Conservation (phyloP, 768 basidiomycete genomes). For the Hypsizygus marmoreus region DNA sequence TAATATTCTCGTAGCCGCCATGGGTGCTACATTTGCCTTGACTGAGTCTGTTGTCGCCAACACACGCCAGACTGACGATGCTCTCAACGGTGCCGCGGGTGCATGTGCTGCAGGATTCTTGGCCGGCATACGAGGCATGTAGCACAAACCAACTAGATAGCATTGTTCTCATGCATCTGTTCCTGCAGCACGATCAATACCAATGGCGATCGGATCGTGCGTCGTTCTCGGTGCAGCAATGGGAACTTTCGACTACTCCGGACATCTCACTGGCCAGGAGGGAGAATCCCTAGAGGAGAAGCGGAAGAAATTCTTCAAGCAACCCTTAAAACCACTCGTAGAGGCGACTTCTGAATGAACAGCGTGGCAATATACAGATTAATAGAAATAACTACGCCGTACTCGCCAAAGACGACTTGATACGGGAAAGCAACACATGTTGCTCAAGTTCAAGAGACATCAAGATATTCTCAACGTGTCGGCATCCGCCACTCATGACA, state of each 20-base stretch:
- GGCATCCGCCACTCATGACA: background rate
- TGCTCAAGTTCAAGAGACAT: too few species aligned
- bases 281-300: conserved; percentile 60
- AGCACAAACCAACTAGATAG: background rate
- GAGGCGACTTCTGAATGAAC: conserved; percentile 32
- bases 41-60: conserved; percentile 85
- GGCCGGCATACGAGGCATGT: conserved; percentile 80
- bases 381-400: too few species aligned
- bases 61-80: conserved; percentile 74
- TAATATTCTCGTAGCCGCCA: conserved; percentile 61
- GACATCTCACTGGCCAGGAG: conserved; percentile 55
- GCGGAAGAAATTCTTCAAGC: conserved; percentile 84
- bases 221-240: conserved; percentile 75
- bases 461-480: too few species aligned
- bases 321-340: conserved; percentile 45
- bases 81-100: conserved; percentile 80
- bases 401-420: too few species aligned
- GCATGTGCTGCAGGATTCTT: conserved; percentile 94
- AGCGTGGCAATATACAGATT: conserved; percentile 4
- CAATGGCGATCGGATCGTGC: conserved; percentile 79
- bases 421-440: too few species aligned
- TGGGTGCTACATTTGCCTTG: conserved; percentile 85
- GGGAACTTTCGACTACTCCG: conserved; percentile 81
- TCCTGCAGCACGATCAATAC: conserved; percentile 74
- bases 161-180: conserved; percentile 1